Evolutionary conservation across 2,329 filamentous ascomycete species (phyloP), one percentile per base, ranked within the genome.

Genomic region (Plenodomus lindquistii): DNA sequence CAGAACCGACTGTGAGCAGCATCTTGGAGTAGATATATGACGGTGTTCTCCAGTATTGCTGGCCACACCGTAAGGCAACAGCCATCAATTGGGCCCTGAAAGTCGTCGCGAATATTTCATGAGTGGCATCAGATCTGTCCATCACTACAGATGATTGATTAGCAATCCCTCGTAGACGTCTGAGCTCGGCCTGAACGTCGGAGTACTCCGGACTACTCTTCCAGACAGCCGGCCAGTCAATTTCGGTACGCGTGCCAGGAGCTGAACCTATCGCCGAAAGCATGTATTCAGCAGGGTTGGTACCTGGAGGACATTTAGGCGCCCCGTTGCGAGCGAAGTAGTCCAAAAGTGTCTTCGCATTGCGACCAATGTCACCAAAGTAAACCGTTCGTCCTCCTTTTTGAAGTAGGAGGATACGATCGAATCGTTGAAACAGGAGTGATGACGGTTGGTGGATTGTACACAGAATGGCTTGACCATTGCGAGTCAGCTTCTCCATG

Each of bases 391-490:
- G 82, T 43, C 89, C 89, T 40, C 88, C 88, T 65, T 83, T 86
- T n/a, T 85, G 85, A 7, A 93, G 77, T 73, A 93, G 88, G 17
- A 93, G 79, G 3, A 94, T 80, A 40, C 87, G 82, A 63, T 93
- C 88, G 66, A 94, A 97, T 46, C 89, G 85, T 70, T 96, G 89
- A 78, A 97, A 96, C 22, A 97, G 80, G 79, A 94, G 89, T 20
- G 91, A 91, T 3, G 90, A 95, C 9, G 92, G 92, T 72, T 97
- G 92, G 71, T 97, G 92, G 52, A 97, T 96, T 0, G 92, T 96
- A 75, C 91, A 96, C 7, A 97, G 83, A 69, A 97, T 88, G 40
- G 92, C 91, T 50, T 68, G 65, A 15, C 92, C 92, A 52, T 85
- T 87, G 69, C 92, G 87, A 57, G 90, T 89, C 17, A 97, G 81